Evolutionary conservation across 805 yeast species (phyloP).

Genomic region (Blastobotrys parvus): DNA sequence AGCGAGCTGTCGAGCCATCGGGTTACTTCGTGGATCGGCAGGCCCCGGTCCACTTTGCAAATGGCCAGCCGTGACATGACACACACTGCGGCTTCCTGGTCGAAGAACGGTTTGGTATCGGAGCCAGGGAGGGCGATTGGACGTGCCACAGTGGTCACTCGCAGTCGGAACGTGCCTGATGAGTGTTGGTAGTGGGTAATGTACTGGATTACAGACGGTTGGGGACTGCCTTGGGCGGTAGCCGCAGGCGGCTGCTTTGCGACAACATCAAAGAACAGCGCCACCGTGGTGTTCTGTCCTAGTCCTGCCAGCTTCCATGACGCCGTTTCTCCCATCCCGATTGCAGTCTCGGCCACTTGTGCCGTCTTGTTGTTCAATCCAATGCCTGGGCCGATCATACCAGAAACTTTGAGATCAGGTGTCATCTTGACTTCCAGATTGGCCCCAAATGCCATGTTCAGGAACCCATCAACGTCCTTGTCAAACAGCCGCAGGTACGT

Average conservation of each 20-base stretch:
- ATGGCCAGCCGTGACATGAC: slow-evolving; percentile 80
- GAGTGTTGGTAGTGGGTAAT: slow-evolving; percentile 85
- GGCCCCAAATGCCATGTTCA: slow-evolving; percentile 74
- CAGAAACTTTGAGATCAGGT: slow-evolving; percentile 73
- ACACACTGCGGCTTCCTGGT: slow-evolving; percentile 95
- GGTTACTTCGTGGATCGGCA: slow-evolving; percentile 76
- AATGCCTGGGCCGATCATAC: slow-evolving; percentile 83
- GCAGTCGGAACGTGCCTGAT: slow-evolving; percentile 69
- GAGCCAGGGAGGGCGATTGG: slow-evolving; percentile 31
- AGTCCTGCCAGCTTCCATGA: slow-evolving; percentile 72
- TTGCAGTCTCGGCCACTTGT: slow-evolving; percentile 76
- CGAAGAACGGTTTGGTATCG: slow-evolving; percentile 50
- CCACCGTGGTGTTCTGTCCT: slow-evolving; percentile 74
- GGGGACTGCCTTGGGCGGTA: slow-evolving; percentile 7
- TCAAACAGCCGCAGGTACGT: slow-evolving; percentile 78
- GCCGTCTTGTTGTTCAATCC: slow-evolving; percentile 43
- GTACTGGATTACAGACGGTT: slow-evolving; percentile 51
- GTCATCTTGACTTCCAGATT: slow-evolving; percentile 74
- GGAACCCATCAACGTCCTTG: slow-evolving; percentile 79
- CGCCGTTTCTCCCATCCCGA: slow-evolving; percentile 83
- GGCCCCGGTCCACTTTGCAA: slow-evolving; percentile 61
- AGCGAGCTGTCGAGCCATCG: slow-evolving; percentile 86
- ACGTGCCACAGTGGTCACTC: slow-evolving; percentile 74
- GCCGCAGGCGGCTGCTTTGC: not conserved
- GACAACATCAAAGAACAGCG: slow-evolving; percentile 67